Evolutionary conservation across 2,329 filamentous ascomycete genomes (phyloP).

Genomic region (Fusarium veterinarium): DNA sequence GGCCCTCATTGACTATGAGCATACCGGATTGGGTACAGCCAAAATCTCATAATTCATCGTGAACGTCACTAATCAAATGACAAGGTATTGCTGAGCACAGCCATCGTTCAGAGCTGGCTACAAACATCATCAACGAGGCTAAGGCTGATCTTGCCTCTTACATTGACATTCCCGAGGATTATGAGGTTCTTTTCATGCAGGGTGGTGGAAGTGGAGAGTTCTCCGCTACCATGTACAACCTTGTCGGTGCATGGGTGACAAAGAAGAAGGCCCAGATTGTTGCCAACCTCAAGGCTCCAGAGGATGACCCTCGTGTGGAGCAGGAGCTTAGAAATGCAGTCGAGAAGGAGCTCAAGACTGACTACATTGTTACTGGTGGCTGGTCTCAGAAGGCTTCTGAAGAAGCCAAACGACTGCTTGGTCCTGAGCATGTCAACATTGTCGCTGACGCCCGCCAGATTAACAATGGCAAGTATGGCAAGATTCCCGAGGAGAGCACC

Average conservation of each 20-base stretch:
- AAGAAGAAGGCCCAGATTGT: slow-evolving; percentile 71
- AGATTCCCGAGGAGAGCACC: slow-evolving; percentile 79
- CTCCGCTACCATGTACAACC: slow-evolving; percentile 84
- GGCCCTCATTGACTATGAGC: slow-evolving; percentile 84
- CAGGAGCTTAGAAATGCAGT: slow-evolving; percentile 72
- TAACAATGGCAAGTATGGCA: slow-evolving; percentile 86
- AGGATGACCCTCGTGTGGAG: slow-evolving; percentile 63
- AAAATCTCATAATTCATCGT: background rate
- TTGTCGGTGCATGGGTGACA: slow-evolving; percentile 85
- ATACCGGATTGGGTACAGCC: slow-evolving; percentile 76
- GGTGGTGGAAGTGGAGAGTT: slow-evolving; percentile 89
- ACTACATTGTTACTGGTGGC: slow-evolving; percentile 90
- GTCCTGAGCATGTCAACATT: slow-evolving; percentile 80
- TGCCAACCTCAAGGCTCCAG: slow-evolving; percentile 62
- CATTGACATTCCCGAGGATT: slow-evolving; percentile 85
- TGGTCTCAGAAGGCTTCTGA: slow-evolving; percentile 90
- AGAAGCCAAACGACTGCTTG: slow-evolving; percentile 82
- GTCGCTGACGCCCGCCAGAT: slow-evolving; percentile 73
- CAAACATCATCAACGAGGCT: slow-evolving; percentile 80
- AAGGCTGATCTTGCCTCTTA: slow-evolving; percentile 79
- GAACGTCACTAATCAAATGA: background rate
- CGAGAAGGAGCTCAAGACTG: slow-evolving; percentile 78
- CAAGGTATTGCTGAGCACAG: slow-evolving; percentile 81
- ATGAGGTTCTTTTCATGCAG: slow-evolving; percentile 90
- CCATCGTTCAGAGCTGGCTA: slow-evolving; percentile 84